Conservation (phyloP, 2,329 filamentous ascomycete genomes). For the Fusarium mundagurra region DNA sequence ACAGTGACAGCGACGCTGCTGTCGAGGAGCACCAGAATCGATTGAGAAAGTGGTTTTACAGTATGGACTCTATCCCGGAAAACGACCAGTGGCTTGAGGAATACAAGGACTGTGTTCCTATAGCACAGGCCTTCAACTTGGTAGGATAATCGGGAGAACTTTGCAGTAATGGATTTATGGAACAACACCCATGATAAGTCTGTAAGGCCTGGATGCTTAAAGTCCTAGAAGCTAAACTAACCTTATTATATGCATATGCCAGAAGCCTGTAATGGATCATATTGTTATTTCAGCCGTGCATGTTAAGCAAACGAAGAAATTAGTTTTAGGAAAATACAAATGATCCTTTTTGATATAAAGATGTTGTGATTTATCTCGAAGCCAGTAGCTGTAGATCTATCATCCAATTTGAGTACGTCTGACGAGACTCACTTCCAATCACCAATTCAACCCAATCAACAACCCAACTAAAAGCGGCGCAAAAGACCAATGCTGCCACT, state of each 20-base stretch:
- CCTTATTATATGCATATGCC: not conserved
- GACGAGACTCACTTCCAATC: rapidly evolving
- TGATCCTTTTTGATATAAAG: rapidly evolving
- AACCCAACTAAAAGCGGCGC: not conserved
- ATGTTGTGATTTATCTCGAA: rapidly evolving
- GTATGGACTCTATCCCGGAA: no score
- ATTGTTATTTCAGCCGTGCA: no score
- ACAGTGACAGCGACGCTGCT: no score
- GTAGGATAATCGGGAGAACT: not conserved
- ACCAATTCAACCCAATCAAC: not conserved
- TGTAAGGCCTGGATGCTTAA: rapidly evolving
- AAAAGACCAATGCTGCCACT: slow-evolving; percentile 12
- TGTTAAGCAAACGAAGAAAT: no score
- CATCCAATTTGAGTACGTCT: not conserved
- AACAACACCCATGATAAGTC: no score
- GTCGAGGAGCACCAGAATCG: no score
- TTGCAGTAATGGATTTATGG: not conserved
- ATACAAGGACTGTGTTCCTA: not conserved
- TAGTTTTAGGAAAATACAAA: rapidly evolving
- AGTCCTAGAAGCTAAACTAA: not conserved
- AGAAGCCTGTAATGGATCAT: rapidly evolving
- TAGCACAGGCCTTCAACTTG: not conserved
- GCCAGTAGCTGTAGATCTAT: not conserved
- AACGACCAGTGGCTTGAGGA: no score
- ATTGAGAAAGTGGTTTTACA: no score